Evolutionary conservation across 2,329 filamentous ascomycete species (phyloP).

Genomic region (Teratosphaeria zuluensis): DNA sequence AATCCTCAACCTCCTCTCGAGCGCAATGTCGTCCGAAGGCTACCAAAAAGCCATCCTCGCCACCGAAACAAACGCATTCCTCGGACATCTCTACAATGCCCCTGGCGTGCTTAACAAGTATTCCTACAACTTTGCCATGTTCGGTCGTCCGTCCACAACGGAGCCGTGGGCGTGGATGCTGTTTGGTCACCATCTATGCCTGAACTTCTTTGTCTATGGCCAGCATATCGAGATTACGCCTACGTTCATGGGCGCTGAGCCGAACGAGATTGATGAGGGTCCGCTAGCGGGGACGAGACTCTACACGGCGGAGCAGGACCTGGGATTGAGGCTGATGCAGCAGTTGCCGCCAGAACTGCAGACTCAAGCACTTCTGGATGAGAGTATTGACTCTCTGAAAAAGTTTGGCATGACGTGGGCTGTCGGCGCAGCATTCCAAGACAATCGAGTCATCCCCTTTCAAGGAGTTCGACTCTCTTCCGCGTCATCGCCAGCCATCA

Average conservation of each 20-base stretch:
- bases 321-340: conserved; percentile 64
- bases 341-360: conserved; percentile 41
- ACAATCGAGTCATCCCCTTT: conserved; percentile 65
- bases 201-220: conserved; percentile 59
- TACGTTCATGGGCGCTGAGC: conserved; percentile 72
- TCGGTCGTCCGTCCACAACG: conserved; percentile 50
- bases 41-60: conserved; percentile 60
- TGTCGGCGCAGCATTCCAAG: conserved; percentile 65
- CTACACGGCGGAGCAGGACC: conserved; percentile 52
- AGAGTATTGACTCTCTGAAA: conserved; percentile 40
- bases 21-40: conserved; percentile 57
- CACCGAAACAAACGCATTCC: conserved; percentile 67
- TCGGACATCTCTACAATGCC: conserved; percentile 56
- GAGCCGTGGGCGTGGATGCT: conserved; percentile 63
- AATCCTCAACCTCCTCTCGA: conserved; percentile 47
- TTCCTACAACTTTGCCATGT: conserved; percentile 62
- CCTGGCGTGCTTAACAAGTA: conserved; percentile 60
- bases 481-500: conserved; percentile 40
- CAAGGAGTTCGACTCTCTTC: conserved; percentile 53
- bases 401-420: conserved; percentile 34
- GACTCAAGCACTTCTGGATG: conserved; percentile 46
- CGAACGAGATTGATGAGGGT: conserved; percentile 61
- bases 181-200: conserved; percentile 70
- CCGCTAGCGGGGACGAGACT: conserved; percentile 56
- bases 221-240: conserved; percentile 60